Base-by-base conservation (phyloP, 257 asterid species). In the Fraxinus quadrangulata region DNA sequence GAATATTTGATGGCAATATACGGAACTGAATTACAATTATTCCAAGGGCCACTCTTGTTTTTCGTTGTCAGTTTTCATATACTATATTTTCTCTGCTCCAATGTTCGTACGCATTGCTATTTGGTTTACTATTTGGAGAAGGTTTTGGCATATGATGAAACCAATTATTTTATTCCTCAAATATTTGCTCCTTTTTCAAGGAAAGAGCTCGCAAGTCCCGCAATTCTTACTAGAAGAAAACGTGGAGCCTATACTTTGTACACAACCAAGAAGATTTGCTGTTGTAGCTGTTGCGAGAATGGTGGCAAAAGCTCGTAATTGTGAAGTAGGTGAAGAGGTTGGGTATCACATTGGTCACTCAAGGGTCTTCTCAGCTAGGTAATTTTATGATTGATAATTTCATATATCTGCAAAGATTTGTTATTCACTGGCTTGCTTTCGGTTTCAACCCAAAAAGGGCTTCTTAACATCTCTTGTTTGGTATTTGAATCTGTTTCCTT, bases 311-410 rank as follows among this genome's bases (percentile, higher is more conserved):
- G 89, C 96, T 82, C 93, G 97, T 71, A 93, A 89, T 33, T 88
- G 97, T 75, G 96, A 93, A 89, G 90, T 95, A 34, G 99, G 99
- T 36, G 97, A 83, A 80, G 99, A 95, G 82, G 89, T 95, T 77
- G 99, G 99, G 80, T 95, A 88, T 86, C 99, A 95, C 83, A 95
- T 95, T 65, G 99, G 99, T 73, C 99, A 95, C 80, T 93, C 97
- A 61, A 86, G 88, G 84, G 96, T 86, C 78, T 92, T 82, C 86
- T 93, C 99, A 9, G 69, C 88, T 34, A 86, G 96, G 99, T 95
- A 83, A 75, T 77, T n/a, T 66, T 78, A 56, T 78, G 80, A 67
- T 70, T 81, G 36, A 37, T 37, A 37, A 37, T 7, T 37, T 37
- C 11, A 66, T 67, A 40, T 75, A 34, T 75, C 76, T 63, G 70